These are phyloP conservation scores for Rubia balearica DNA, from an alignment of 305 asterid species.

Conservation along the genomic window DNA sequence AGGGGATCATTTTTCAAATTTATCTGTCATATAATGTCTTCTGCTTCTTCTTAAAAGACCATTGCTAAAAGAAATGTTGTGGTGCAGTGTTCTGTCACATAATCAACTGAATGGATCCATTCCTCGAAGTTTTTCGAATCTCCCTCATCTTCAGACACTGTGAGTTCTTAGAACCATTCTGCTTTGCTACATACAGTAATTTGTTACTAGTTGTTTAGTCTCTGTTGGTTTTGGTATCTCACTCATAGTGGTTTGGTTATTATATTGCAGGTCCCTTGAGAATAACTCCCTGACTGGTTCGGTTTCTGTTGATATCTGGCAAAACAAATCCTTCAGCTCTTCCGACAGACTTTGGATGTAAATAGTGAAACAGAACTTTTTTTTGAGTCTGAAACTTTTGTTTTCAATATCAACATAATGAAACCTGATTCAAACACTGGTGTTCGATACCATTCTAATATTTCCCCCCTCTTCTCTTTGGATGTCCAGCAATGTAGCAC, in stretches of 20 bases:
- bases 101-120: conserved; percentile 38
- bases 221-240: neutral
- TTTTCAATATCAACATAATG: neutral
- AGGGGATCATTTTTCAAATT: neutral
- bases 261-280: conserved; percentile 32
- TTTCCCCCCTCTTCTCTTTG: conserved; percentile 12
- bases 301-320: conserved; percentile 31
- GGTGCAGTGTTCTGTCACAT: conserved; percentile 41
- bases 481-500: conserved; percentile 33
- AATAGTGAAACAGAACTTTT: conserved; percentile 12
- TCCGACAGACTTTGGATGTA: conserved; percentile 31
- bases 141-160: conserved; percentile 42
- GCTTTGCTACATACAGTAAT: neutral
- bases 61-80: conserved; percentile 12
- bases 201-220: neutral
- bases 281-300: conserved; percentile 39
- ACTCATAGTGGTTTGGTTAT: neutral
- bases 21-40: neutral
- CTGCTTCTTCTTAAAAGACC: neutral
- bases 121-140: conserved; percentile 32
- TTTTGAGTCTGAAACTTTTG: neutral
- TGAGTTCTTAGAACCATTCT: conserved; percentile 20
- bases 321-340: conserved; percentile 30
- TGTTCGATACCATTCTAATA: conserved; percentile 2
- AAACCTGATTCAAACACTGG: neutral